phyloP scores from a whole-genome alignment of 2,329 filamentous ascomycete species.

The Aspergillus eucalypticola region DNA sequence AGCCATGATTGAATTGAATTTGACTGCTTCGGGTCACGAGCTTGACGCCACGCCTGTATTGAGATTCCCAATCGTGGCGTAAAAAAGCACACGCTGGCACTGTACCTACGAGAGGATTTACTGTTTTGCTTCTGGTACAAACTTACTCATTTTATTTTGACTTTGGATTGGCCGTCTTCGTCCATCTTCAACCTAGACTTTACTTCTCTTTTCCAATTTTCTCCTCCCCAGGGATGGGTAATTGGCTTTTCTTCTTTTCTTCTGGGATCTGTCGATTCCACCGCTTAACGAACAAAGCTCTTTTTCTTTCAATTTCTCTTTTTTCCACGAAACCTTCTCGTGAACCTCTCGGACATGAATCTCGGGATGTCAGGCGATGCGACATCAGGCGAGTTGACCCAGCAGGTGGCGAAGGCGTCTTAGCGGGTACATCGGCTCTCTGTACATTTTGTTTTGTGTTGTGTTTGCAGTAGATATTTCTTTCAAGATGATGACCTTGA shows the following conservation, averaged over 20 bases:
- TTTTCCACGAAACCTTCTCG: background rate
- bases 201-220: constrained; percentile 13
- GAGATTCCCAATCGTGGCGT: constrained; percentile 21
- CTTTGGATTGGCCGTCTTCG: no score
- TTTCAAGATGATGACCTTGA: constrained; percentile 10
- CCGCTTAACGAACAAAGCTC: constrained; percentile 17
- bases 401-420: background rate
- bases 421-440: background rate
- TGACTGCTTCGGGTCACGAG: background rate
- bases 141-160: constrained; percentile 8
- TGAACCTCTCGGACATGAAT: constrained; percentile 11
- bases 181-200: constrained; percentile 10
- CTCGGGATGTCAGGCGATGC: constrained; percentile 15
- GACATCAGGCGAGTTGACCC: background rate
- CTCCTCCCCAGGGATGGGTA: constrained; percentile 1
- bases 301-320: constrained; percentile 10
- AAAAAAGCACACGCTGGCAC: constrained; percentile 23
- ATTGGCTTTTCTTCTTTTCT: constrained; percentile 12
- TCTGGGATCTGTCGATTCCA: constrained; percentile 6
- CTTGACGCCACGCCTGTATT: constrained; percentile 16
- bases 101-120: constrained; percentile 27
- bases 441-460: constrained; percentile 7
- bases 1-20: constrained; percentile 10
- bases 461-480: constrained; percentile 6
- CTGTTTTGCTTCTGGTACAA: constrained; percentile 24